Base-by-base conservation (phyloP, 163 green algal genomes). In the Scenedesmus sp. region DNA sequence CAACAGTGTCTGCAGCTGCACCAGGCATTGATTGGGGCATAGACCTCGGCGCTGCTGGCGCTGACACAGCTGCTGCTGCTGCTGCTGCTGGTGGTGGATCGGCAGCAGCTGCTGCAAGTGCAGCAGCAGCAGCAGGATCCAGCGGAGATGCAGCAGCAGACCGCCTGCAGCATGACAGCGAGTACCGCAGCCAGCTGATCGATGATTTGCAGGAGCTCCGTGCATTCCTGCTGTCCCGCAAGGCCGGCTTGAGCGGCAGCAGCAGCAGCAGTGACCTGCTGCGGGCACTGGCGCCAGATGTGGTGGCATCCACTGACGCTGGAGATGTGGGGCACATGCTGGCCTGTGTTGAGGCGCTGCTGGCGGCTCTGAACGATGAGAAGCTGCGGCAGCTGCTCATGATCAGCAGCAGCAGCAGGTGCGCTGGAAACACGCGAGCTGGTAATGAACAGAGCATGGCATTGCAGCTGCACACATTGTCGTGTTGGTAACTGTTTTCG, bases 191-290 rank as follows among this genome's bases (percentile, higher is more conserved):
- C 2, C 74, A 90, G 15, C 83, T 98, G 82, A 52, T 97, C 83
- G 96, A 98, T 85, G 97, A 98, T 81, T 46, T 98, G 12, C 88
- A 95, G 18, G 96, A 98, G 94, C 93, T 98, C 34, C 85, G 92
- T 1, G 94, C 96, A 2, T 98, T 98, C 88, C 86, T 98, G 3
- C 8, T 90, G 88, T 90, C 93, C 88, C 94, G 93, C 84, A 89
- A 77, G 55, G 54, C 64, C 0, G 91, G 87, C 5, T 46, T 84
- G 57, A 79, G 76, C n/a, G 62, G 52, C 62, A 90, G 88, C n/a
- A 82, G 92, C 77, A 90, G 85, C 34, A 91, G 94, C 64, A 87
- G 84, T 46, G 91, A 96, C 77, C 83, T 95, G 73, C 88, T 97
- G 26, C 12, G 89, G 10, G 92, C 93, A 0, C 46, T 92, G 18